Evolutionary conservation across 163 green algal species (phyloP), one percentile per base, ranked within the genome.

Genomic region (Botryococcus braunii): DNA sequence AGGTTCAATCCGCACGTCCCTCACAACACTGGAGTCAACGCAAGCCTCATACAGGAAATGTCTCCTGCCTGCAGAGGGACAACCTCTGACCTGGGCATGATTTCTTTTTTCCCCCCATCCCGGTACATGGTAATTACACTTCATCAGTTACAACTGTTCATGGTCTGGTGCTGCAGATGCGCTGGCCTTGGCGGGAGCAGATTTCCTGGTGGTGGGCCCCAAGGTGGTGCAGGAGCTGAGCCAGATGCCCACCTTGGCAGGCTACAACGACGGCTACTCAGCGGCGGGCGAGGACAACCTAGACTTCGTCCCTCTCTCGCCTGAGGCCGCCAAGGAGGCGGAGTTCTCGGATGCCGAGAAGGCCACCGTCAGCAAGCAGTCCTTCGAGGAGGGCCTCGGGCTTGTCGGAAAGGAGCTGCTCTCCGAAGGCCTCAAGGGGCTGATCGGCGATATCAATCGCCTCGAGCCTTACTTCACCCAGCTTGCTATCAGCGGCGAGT

Each of bases 201-300:
- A 95, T 75, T 95, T 87, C 74, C 61, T 95, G 60, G 80, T 95
- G 40, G 50, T 92, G 34, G 72, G 79, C 7, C 73, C 74, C 31
- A 73, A 73, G 4, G 75, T 95, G 17, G 78, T 94, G 47, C 65
- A 72, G 25, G 69, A 75, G 21, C 77, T 95, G 49, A 62, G 60
- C 9, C 38, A 57, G 1, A 65, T 64, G 2, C 37, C 78, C 48
- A 95, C 88, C 0, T 65, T 86, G 48, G 50, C 78, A 49, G 88
- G 88, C 37, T 95, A 92, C 83, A 94, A 94, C 75, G 82, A 90
- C 63, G 87, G 86, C 8, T 66, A 74, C 40, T 70, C 62, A 32
- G 50, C 71, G 4, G 46, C 40, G 32, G 39, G 66, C 50, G 66
- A 75, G 0, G 65, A 77, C 29, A 68, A 71, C 31, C 55, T 64